Evolutionary conservation across 2,329 filamentous ascomycete species (phyloP), one percentile per base, ranked within the genome.

Genomic region (Fusarium euwallaceae): DNA sequence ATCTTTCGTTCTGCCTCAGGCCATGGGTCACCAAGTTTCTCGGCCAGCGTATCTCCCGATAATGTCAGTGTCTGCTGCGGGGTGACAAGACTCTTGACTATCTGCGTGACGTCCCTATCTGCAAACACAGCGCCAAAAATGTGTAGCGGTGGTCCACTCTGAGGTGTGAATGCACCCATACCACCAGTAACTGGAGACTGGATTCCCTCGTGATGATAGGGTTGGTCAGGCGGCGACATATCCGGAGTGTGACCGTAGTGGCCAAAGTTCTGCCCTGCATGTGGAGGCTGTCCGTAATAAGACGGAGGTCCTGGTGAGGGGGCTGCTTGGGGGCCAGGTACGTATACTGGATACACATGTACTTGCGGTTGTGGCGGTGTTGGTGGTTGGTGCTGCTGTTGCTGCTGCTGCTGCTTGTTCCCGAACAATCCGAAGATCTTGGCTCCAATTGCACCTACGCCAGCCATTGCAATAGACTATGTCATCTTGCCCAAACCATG

Each of bases 101-200:
- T 56, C 16, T 64, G 45, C 9, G 64, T 70, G 14, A 70, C 67
- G 20, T 70, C 64, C 29, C 36, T 70, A 43, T 70, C 67, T 16
- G 64, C 67, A 48, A 70, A 70, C n/a, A 58, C 59, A 4, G 67
- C 67, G n/a, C 67, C 67, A 20, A 64, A 29, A 34, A 70, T 67
- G 32, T 67, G 48, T 3, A 70, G 22, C n/a, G 67, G 67, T 4
- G 67, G 64, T 17, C 60, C 64, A 16, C 8, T 37, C 1, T 53
- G 67, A 17, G 51, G 41, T 8, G 43, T 14, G 14, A 67, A 70
- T 0, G 60, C 17, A 5, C 64, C 29, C 27, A 53, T 43, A 4
- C 41, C 36, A 17, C 59, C 24, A 12, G 29, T 16, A 24, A 11
- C 29, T 27, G 55, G 41, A 41, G 41, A 14, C 4, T 45, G 59